Percentiles rank a stretch among this genome's conserved stretches.
phyloP scores from a whole-genome alignment of 306 rosid genomes.

The Lithocarpus polystachyus region DNA sequence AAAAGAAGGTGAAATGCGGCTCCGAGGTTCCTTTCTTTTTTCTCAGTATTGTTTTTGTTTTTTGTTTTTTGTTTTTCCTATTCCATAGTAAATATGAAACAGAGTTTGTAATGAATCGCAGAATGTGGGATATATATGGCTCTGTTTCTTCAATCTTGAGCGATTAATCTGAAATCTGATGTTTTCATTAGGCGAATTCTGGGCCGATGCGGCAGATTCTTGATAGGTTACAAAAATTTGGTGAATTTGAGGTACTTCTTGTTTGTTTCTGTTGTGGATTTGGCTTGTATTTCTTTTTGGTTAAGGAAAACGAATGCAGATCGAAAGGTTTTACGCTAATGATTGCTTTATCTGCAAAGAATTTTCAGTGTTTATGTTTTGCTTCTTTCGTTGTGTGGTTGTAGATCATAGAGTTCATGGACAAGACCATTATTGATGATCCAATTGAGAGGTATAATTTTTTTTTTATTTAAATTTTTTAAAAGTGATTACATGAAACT shows the following conservation, averaged over 20 bases:
- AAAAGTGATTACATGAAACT: slow-evolving; percentile 1
- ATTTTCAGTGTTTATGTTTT: background rate
- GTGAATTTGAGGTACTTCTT: slow-evolving; percentile 78
- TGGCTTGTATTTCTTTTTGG: slow-evolving; percentile 13
- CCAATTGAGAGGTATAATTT: slow-evolving; percentile 77
- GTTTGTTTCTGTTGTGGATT: background rate
- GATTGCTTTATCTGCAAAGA: background rate
- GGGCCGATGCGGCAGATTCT: slow-evolving; percentile 94
- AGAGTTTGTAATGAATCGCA: slow-evolving; percentile 8
- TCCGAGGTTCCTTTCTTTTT: slow-evolving; percentile 52
- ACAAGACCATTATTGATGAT: slow-evolving; percentile 84
- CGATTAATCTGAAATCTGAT: slow-evolving; percentile 10
- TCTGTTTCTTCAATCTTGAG: slow-evolving; percentile 20
- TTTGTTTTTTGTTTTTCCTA: slow-evolving; percentile 9
- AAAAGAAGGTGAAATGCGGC: slow-evolving; percentile 99
- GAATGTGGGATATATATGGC: slow-evolving; percentile 20
- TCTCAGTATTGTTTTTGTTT: slow-evolving; percentile 5
- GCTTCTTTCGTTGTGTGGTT: slow-evolving; percentile 22
- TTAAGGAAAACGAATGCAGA: background rate
- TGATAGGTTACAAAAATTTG: slow-evolving; percentile 79
- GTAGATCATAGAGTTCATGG: slow-evolving; percentile 80
- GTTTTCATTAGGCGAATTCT: slow-evolving; percentile 60
- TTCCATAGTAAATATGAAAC: background rate
- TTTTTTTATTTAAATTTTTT: background rate
- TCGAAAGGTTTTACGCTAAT: background rate